Conservation (phyloP, 305 asterid species). For the Rubia peregrina region DNA sequence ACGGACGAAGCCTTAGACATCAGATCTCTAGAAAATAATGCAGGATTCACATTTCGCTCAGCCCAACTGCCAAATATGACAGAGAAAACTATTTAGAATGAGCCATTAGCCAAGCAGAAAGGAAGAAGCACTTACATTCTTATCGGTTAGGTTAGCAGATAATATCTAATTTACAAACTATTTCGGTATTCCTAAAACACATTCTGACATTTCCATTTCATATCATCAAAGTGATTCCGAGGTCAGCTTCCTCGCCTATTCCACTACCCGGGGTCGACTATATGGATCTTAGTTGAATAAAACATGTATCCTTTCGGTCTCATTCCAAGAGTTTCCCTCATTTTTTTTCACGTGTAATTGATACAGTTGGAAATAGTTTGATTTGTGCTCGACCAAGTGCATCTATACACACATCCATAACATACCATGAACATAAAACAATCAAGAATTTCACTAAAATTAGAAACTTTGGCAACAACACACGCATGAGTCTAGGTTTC, state of each 20-base stretch:
- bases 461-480: background rate
- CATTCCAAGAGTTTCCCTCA: no score
- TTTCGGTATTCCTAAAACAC: background rate
- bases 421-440: background rate
- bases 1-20: constrained; percentile 44
- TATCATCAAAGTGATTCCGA: background rate
- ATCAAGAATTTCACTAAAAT: background rate
- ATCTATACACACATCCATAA: no score
- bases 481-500: background rate
- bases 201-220: background rate
- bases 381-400: no score
- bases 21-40: constrained; percentile 67
- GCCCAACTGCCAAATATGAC: constrained; percentile 61
- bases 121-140: background rate
- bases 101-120: background rate
- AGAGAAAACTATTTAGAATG: background rate
- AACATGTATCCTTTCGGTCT: no score
- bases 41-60: constrained; percentile 71
- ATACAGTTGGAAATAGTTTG: no score
- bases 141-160: background rate
- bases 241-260: background rate
- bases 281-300: no score
- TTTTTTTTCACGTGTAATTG: no score
- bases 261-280: no score
- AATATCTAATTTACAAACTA: background rate